A percentile compares a stretch with the other conserved stretches of the same genome.
Conservation (phyloP, 805 yeast species). For the Yamadazyma paraphyllophila region DNA sequence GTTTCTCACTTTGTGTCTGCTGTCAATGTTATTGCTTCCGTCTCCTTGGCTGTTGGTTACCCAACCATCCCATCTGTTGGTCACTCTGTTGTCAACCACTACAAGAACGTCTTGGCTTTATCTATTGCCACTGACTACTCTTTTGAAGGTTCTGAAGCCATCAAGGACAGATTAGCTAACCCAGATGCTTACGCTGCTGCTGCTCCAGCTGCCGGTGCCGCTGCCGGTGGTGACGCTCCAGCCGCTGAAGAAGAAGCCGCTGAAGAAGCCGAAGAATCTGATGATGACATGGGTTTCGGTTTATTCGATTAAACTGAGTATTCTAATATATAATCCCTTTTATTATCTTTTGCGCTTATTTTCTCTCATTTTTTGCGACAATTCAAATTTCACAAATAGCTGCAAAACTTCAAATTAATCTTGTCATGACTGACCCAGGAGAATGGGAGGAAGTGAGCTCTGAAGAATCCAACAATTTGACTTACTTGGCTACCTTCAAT, state of each 20-base stretch:
- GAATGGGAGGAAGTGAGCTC: slow-evolving; percentile 11
- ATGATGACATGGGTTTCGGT: slow-evolving; percentile 98
- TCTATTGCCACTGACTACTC: slow-evolving; percentile 99
- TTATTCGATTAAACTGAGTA: slow-evolving; percentile 78
- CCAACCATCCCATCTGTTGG: slow-evolving; percentile 99
- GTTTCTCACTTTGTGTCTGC: slow-evolving; percentile 90
- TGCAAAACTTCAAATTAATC: slow-evolving; percentile 8
- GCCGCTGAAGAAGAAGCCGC: slow-evolving; percentile 73
- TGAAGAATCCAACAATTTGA: slow-evolving; percentile 14
- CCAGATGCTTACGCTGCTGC: slow-evolving; percentile 99
- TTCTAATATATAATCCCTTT: slow-evolving; percentile 8
- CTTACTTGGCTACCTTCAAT: slow-evolving; percentile 12
- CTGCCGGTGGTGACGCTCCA: slow-evolving; percentile 56
- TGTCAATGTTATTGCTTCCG: slow-evolving; percentile 87
- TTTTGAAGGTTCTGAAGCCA: slow-evolving; percentile 97
- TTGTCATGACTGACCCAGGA: neutral
- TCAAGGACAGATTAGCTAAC: slow-evolving; percentile 99
- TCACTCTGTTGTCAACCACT: slow-evolving; percentile 97
- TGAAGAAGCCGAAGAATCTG: slow-evolving; percentile 74
- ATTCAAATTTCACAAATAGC: slow-evolving; percentile 6
- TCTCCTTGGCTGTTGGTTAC: slow-evolving; percentile 97
- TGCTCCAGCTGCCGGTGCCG: slow-evolving; percentile 92
- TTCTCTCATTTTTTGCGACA: neutral
- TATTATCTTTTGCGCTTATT: neutral
- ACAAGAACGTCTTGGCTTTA: slow-evolving; percentile 97